Base-by-base conservation (phyloP, 164 flowering plant genomes). In the Macadamia integrifolia region DNA sequence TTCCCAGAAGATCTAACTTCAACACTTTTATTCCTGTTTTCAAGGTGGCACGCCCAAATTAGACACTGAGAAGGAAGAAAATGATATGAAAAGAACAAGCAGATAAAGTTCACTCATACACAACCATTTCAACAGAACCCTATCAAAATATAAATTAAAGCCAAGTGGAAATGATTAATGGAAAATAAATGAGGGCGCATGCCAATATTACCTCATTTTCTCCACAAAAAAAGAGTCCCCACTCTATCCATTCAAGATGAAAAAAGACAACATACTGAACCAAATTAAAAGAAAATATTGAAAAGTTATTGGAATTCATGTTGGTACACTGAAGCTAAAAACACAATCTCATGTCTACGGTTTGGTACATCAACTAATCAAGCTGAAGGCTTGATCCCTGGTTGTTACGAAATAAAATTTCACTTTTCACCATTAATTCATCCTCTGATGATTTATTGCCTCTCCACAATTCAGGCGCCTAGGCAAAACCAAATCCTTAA, bases 1-100 rank as follows among this genome's bases (percentile, higher is more conserved):
- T 79, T 93, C 65, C 98, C 95, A 43, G 95, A 76, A 62, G 90
- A 71, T 72, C 66, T 86, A 63, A 93, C 67, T 60, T 85, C 91
- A 72, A 83, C 60, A 67, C 71, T 83, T 77, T 80, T 88, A 53
- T 76, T 90, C 86, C 98, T 93, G 88, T 69, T 72, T 68, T 31
- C 66, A 74, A 55, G 60, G 46, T 55, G 44, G 44, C 17, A 57
- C 66, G 40, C 40, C 40, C 6, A 68, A 48, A 32, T 50, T 3
- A 60, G 35, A 50, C 11, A 46, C 17, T 29, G 30, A 46, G 30
- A 14, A 62, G 6, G 49, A 30, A 60, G 35, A 13, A 15, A 64
- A 49, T 30, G 28, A 15, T 40, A 50, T 49, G 52, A 11, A 9
- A 53, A 53, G 53, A 67, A 15, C 2, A 58, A 48, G 6, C 28